Evolutionary conservation across 345 rosid species (phyloP).

Genomic region (Hypericum perforatum): DNA sequence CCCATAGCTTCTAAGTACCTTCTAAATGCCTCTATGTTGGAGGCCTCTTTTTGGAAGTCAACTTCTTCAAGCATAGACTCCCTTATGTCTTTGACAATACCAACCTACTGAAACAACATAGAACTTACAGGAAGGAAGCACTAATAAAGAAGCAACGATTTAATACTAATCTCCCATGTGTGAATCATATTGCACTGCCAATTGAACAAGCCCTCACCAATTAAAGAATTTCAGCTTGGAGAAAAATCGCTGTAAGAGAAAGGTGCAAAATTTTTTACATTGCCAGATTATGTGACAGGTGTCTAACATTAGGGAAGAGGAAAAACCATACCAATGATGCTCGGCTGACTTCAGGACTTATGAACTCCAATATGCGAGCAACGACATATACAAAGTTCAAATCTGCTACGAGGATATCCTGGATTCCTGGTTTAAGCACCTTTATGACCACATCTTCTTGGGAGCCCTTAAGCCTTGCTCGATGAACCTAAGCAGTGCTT

Average conservation of each 20-base stretch:
- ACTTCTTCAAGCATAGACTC: slow-evolving; percentile 99
- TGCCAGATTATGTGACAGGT: neutral
- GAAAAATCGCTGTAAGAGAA: neutral
- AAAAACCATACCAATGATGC: slow-evolving; percentile 61
- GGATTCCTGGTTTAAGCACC: slow-evolving; percentile 89
- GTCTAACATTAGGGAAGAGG: neutral
- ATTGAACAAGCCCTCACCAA: too few relatives aligned
- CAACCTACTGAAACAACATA: slow-evolving; percentile 44
- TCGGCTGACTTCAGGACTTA: slow-evolving; percentile 79
- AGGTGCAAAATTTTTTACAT: neutral
- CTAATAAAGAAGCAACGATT: too few relatives aligned
- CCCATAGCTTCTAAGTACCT: slow-evolving; percentile 82
- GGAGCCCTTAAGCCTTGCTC: slow-evolving; percentile 81
- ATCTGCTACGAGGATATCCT: slow-evolving; percentile 86
- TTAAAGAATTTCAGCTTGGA: neutral
- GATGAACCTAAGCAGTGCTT: slow-evolving; percentile 49
- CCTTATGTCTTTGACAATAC: slow-evolving; percentile 77
- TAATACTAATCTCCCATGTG: too few relatives aligned
- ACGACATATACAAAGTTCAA: slow-evolving; percentile 77
- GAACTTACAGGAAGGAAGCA: slow-evolving; percentile 5
- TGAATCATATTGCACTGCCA: too few relatives aligned
- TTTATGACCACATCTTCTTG: slow-evolving; percentile 87
- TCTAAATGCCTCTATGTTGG: slow-evolving; percentile 66
- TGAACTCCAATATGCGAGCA: slow-evolving; percentile 87
- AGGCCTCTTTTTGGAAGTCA: slow-evolving; percentile 83